phyloP scores from a whole-genome alignment of 805 yeast species.

The Sugiyamaella americana region DNA sequence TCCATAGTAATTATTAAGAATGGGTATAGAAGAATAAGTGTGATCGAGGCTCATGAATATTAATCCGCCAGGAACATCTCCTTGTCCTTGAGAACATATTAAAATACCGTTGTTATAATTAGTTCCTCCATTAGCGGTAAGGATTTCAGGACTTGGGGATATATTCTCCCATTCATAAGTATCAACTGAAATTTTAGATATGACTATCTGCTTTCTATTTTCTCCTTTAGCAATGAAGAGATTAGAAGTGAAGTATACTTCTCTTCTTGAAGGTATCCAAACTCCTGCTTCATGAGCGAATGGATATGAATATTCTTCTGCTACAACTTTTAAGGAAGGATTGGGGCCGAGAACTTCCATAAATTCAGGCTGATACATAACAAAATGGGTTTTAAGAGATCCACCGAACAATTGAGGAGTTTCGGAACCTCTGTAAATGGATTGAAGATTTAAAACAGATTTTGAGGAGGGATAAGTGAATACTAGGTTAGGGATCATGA shows the following conservation, averaged over 20 bases:
- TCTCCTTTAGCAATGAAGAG: not conserved
- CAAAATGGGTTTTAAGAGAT: conserved; percentile 13
- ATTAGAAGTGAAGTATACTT: conserved; percentile 27
- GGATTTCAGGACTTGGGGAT: conserved; percentile 18
- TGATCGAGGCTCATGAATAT: conserved; percentile 18
- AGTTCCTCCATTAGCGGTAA: conserved; percentile 24
- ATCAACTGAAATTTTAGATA: conserved; percentile 18
- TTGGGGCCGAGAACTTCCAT: conserved; percentile 15
- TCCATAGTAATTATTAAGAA: conserved; percentile 26
- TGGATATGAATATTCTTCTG: conserved; percentile 17
- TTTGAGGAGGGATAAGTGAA: too few relatives aligned
- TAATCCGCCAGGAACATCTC: conserved; percentile 18
- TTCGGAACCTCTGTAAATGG: not conserved
- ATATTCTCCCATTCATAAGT: conserved; percentile 19
- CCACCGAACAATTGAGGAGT: too few relatives aligned
- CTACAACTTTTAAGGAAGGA: conserved; percentile 18
- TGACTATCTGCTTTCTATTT: conserved; percentile 6
- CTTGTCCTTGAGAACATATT: conserved; percentile 25
- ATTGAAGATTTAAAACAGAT: not conserved
- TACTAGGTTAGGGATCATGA: too few relatives aligned
- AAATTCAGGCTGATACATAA: conserved; percentile 17
- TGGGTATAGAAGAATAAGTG: conserved; percentile 15
- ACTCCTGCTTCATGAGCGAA: conserved; percentile 31
- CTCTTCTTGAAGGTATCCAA: conserved; percentile 22
- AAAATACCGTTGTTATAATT: conserved; percentile 24